Percentiles rank a stretch among this genome's conserved stretches.
phyloP scores from a whole-genome alignment of 2,329 filamentous ascomycete genomes.

The Bipolaris cookei region DNA sequence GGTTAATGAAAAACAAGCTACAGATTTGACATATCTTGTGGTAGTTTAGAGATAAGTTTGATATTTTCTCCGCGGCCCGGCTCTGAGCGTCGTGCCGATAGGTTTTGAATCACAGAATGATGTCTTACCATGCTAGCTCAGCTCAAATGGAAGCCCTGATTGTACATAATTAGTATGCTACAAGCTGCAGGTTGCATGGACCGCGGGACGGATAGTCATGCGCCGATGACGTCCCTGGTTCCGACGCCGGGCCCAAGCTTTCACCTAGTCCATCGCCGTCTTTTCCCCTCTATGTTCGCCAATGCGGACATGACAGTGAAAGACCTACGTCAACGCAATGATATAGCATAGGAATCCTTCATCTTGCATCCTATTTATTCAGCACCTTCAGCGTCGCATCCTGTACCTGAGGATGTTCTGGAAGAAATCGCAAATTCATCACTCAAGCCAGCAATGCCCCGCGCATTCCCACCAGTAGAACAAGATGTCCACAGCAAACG shows the following conservation, averaged over 20 bases:
- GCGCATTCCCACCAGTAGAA: constrained; percentile 58
- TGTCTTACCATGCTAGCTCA: not conserved
- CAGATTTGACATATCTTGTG: not conserved
- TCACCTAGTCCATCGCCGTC: constrained; percentile 9
- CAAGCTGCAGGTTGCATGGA: not conserved
- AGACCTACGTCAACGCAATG: constrained; percentile 9
- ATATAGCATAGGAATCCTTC: constrained; percentile 1
- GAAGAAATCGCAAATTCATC: constrained; percentile 13
- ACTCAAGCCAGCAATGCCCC: constrained; percentile 51
- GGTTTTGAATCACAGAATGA: not conserved
- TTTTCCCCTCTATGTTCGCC: constrained; percentile 12
- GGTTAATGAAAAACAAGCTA: not conserved
- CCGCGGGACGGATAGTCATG: not conserved
- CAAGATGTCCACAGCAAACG: constrained; percentile 42
- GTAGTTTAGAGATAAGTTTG: not conserved
- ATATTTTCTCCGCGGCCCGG: not conserved
- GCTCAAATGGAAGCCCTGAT: not conserved
- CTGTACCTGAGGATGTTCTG: constrained; percentile 30
- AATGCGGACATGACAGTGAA: not conserved
- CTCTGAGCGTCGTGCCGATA: not conserved
- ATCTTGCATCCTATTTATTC: not conserved
- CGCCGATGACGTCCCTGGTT: constrained; percentile 9
- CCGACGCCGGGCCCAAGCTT: constrained; percentile 23
- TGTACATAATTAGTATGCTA: not conserved
- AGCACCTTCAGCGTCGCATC: constrained; percentile 2